Percentiles rank a stretch among this genome's conserved stretches.
phyloP scores from a whole-genome alignment of 2,329 filamentous ascomycete genomes.

The Acrocalymma vagum region DNA sequence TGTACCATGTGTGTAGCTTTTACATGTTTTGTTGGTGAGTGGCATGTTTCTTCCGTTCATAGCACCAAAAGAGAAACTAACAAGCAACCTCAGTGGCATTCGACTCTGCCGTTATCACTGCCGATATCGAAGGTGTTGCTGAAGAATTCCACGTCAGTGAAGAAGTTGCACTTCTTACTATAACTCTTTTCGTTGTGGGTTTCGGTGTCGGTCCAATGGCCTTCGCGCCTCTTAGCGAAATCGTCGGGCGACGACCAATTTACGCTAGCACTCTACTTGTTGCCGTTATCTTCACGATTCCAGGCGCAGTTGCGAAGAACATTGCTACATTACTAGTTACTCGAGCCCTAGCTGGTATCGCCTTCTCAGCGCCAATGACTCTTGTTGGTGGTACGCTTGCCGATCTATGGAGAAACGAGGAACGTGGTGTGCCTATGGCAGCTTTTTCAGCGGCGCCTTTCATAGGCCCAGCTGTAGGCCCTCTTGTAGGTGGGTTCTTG shows the following conservation, averaged over 20 bases:
- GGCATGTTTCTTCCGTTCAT: no score
- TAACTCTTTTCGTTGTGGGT: constrained; percentile 81
- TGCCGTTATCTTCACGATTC: constrained; percentile 81
- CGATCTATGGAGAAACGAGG: constrained; percentile 85
- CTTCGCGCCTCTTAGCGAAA: constrained; percentile 81
- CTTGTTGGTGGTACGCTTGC: constrained; percentile 83
- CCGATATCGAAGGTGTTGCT: constrained; percentile 72
- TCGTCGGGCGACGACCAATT: constrained; percentile 75
- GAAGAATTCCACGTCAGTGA: constrained; percentile 72
- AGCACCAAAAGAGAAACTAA: no score
- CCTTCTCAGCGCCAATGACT: constrained; percentile 87
- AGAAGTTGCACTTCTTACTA: constrained; percentile 75
- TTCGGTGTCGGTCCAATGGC: constrained; percentile 83
- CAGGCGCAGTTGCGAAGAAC: constrained; percentile 79
- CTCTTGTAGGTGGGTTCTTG: constrained; percentile 75
- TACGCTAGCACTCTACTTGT: constrained; percentile 74
- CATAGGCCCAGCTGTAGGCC: constrained; percentile 75
- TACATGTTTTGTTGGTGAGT: constrained; percentile 53
- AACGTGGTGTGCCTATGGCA: constrained; percentile 87
- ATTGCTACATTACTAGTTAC: constrained; percentile 79
- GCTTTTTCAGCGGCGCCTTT: constrained; percentile 86
- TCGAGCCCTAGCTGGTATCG: constrained; percentile 81
- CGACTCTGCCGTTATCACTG: constrained; percentile 77
- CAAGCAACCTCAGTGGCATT: constrained; percentile 56
- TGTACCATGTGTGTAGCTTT: constrained; percentile 83